These are phyloP conservation scores for Trichosanthes truncata DNA, from an alignment of 306 rosid genomes.

Conservation along the genomic window DNA sequence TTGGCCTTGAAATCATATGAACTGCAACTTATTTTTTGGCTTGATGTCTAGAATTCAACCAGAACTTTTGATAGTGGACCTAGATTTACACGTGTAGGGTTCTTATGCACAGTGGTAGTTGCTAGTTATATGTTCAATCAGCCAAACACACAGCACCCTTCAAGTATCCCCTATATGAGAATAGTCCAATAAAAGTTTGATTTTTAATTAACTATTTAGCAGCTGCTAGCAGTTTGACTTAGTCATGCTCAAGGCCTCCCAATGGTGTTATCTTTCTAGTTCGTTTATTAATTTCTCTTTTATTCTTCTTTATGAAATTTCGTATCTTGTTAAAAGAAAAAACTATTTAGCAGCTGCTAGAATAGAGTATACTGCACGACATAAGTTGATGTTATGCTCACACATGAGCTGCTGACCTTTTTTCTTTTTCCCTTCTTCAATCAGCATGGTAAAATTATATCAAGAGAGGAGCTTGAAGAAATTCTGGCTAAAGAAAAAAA, in stretches of 20 bases:
- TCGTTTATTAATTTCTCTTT: too few species aligned
- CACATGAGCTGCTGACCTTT: not conserved
- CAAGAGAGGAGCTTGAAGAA: constrained; percentile 76
- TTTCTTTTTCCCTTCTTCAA: not conserved
- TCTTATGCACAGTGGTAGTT: not conserved
- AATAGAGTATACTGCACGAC: not conserved
- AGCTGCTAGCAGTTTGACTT: too few species aligned
- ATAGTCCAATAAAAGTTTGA: not conserved
- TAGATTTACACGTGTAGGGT: not conserved
- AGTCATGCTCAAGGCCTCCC: too few species aligned
- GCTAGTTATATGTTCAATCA: not conserved
- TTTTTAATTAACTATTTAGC: not conserved
- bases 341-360: not conserved
- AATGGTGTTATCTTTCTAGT: too few species aligned
- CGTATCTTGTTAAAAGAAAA: not conserved
- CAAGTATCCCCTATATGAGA: not conserved
- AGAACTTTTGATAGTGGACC: not conserved
- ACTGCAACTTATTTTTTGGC: not conserved
- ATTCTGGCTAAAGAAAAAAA: constrained; percentile 59
- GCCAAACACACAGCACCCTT: not conserved
- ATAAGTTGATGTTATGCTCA: not conserved
- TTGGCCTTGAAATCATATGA: not conserved
- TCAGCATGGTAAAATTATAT: constrained; percentile 81
- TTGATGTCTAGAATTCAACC: not conserved
- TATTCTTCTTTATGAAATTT: not conserved